Percentiles rank a stretch among this genome's conserved stretches.
These are phyloP conservation scores for Aspergillus awamori DNA, from an alignment of 2,329 filamentous ascomycete species.

Conservation along the genomic window DNA sequence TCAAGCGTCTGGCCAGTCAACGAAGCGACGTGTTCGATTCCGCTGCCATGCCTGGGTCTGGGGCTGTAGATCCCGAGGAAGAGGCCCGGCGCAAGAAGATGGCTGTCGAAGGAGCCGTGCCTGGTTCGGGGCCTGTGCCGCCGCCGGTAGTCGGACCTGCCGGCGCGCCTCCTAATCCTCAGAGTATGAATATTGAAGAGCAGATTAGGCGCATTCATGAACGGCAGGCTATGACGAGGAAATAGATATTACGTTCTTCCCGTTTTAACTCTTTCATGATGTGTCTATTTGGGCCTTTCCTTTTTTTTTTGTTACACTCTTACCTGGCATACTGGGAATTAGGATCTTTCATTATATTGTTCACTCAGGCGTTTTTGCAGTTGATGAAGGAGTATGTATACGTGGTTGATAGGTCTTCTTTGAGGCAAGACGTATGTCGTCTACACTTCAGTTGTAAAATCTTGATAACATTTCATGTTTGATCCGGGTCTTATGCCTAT, in stretches of 20 bases:
- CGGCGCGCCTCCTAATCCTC: conserved; percentile 35
- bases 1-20: conserved; percentile 91
- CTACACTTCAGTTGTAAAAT: not conserved
- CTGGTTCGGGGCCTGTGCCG: conserved; percentile 27
- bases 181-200: conserved; percentile 74
- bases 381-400: conserved; percentile 2
- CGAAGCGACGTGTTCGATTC: conserved; percentile 83
- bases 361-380: conserved; percentile 6
- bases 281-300: not conserved
- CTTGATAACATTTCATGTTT: not conserved
- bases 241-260: not conserved
- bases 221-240: conserved; percentile 44
- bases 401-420: not conserved
- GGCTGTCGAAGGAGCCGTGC: conserved; percentile 47
- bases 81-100: conserved; percentile 76
- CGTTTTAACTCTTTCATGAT: not conserved
- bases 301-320: not conserved
- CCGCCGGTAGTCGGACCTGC: conserved; percentile 34
- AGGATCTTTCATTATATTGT: conserved; percentile 1
- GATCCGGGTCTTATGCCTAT: not conserved
- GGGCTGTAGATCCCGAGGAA: conserved; percentile 69
- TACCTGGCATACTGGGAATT: not conserved
- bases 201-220: conserved; percentile 74
- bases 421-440: not conserved
- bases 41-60: conserved; percentile 30